Evolutionary conservation across 345 rosid genomes (phyloP).

Genomic region (Lagerstroemia speciosa): DNA sequence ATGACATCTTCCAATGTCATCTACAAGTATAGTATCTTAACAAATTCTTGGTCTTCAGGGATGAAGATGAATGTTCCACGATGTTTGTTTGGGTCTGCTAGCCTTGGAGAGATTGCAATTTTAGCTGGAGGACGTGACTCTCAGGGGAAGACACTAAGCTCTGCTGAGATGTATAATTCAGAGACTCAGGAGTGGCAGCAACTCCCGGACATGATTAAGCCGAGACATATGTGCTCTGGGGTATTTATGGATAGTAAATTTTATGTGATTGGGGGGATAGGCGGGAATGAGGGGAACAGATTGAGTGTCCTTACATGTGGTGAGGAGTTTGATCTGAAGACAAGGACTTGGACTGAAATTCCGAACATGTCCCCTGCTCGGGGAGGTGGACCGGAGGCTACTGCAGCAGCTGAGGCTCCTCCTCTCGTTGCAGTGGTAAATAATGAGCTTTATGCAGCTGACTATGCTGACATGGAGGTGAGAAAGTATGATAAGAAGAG

Average conservation of each 20-base stretch:
- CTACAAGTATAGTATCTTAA: constrained; percentile 75
- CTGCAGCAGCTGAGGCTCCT: constrained; percentile 75
- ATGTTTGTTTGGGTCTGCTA: constrained; percentile 94
- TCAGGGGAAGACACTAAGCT: constrained; percentile 45
- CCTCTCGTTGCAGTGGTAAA: constrained; percentile 87
- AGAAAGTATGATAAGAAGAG: constrained; percentile 57
- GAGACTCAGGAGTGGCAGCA: constrained; percentile 57
- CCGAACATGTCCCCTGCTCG: constrained; percentile 77
- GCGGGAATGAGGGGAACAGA: constrained; percentile 34
- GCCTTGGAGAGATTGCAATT: constrained; percentile 76
- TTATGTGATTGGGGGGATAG: constrained; percentile 81
- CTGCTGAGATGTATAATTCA: constrained; percentile 82
- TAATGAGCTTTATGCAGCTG: constrained; percentile 73
- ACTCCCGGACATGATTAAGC: constrained; percentile 68
- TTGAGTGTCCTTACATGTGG: constrained; percentile 51
- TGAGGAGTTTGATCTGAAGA: constrained; percentile 69
- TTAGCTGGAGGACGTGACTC: constrained; percentile 87
- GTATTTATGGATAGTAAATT: constrained; percentile 88
- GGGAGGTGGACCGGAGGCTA: constrained; percentile 38
- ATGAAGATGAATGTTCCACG: constrained; percentile 73
- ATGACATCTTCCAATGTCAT: constrained; percentile 47
- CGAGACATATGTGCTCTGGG: constrained; percentile 89
- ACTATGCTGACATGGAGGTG: constrained; percentile 73
- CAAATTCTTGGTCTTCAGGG: constrained; percentile 75
- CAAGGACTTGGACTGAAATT: constrained; percentile 62